These are phyloP conservation scores for Celoporthe dispersa DNA, from an alignment of 2,329 filamentous ascomycete genomes.

Conservation along the genomic window DNA sequence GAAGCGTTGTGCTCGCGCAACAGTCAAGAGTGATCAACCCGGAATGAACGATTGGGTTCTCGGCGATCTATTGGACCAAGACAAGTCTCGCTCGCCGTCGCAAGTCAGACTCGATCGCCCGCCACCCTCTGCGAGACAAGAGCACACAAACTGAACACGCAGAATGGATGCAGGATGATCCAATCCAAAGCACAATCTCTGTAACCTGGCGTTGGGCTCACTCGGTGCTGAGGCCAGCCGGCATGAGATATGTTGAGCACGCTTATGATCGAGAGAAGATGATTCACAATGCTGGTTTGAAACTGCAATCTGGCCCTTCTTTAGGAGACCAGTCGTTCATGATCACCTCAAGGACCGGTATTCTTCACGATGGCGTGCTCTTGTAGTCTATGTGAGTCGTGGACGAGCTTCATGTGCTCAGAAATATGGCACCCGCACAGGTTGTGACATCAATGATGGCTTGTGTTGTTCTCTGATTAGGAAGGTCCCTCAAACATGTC, in stretches of 20 bases:
- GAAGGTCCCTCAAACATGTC: not conserved
- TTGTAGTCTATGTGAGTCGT: not conserved
- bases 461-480: not conserved
- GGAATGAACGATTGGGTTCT: not conserved
- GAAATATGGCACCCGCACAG: not conserved
- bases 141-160: not conserved
- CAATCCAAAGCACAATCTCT: not conserved
- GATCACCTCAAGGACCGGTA: not conserved
- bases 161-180: not conserved
- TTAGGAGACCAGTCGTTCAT: not conserved
- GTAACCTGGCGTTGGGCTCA: not conserved
- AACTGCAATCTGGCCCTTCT: not conserved
- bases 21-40: not conserved
- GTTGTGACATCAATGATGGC: not conserved
- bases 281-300: not conserved
- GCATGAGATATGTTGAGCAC: not conserved
- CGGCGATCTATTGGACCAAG: not conserved
- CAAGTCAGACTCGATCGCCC: not conserved
- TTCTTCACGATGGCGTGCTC: not conserved
- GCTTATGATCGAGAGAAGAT: not conserved
- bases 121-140: not conserved
- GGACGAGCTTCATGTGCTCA: not conserved
- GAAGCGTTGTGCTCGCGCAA: not conserved
- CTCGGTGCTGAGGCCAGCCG: not conserved
- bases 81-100: not conserved